These are phyloP conservation scores for Calonectria multiphialidica DNA, from an alignment of 2,329 filamentous ascomycete genomes.

Conservation along the genomic window DNA sequence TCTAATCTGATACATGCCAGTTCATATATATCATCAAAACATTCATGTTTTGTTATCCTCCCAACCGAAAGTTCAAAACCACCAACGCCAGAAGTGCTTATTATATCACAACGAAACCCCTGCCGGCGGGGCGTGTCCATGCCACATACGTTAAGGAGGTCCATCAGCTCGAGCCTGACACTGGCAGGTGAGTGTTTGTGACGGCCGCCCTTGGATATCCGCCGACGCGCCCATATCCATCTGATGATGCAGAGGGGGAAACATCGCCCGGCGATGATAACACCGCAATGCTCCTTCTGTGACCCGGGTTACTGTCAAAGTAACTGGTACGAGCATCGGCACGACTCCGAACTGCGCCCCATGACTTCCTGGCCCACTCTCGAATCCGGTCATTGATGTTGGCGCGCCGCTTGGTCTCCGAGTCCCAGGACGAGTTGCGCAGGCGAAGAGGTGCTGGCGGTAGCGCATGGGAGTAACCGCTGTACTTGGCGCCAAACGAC, in stretches of 20 bases:
- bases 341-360: conserved; percentile 41
- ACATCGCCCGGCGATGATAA: conserved; percentile 33
- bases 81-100: conserved; percentile 42
- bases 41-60: conserved; percentile 24
- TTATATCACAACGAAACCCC: conserved; percentile 25
- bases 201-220: conserved; percentile 27
- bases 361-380: conserved; percentile 50
- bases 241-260: conserved; percentile 29
- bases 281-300: conserved; percentile 33
- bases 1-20: conserved; percentile 53
- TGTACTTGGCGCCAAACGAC: conserved; percentile 14
- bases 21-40: conserved; percentile 34
- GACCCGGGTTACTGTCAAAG: conserved; percentile 27
- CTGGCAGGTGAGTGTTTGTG: conserved; percentile 29
- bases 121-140: conserved; percentile 18
- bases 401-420: conserved; percentile 43
- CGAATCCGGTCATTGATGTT: conserved; percentile 49
- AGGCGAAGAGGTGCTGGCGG: conserved; percentile 34
- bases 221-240: conserved; percentile 19
- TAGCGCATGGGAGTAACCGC: neutral
- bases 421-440: conserved; percentile 44
- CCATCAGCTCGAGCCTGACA: conserved; percentile 22
- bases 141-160: conserved; percentile 1
- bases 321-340: conserved; percentile 41
- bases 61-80: conserved; percentile 30